phyloP scores from a whole-genome alignment of 306 rosid genomes.

The Alnus rubra region DNA sequence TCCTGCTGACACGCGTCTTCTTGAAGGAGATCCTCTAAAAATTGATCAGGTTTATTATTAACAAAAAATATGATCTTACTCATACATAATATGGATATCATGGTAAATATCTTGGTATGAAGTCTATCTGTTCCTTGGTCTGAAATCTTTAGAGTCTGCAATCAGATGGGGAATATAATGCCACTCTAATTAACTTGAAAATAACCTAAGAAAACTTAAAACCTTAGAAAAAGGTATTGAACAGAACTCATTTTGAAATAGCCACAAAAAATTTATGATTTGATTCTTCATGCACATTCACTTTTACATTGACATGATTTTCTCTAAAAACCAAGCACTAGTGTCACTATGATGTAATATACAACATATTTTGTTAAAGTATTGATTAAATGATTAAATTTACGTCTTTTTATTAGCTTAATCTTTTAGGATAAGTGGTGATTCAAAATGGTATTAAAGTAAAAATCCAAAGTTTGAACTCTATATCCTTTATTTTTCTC shows the following conservation, averaged over 20 bases:
- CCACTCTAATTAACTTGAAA: neutral
- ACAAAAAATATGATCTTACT: neutral
- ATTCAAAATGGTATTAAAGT: too few species aligned
- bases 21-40: slow-evolving; percentile 78
- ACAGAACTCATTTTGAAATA: neutral
- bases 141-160: neutral
- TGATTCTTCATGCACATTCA: too few species aligned
- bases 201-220: neutral
- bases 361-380: neutral
- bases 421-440: too few species aligned
- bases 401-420: too few species aligned
- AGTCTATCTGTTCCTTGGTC: neutral
- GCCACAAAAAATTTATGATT: too few species aligned
- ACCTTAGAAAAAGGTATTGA: neutral
- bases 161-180: neutral
- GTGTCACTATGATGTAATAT: neutral
- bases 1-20: slow-evolving; percentile 81
- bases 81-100: neutral
- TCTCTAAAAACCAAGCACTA: neutral
- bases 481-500: too few species aligned
- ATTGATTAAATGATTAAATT: too few species aligned
- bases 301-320: neutral
- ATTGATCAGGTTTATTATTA: slow-evolving; percentile 59
- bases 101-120: neutral
- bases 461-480: too few species aligned